These are phyloP conservation scores for Cryphonectria japonica DNA, from an alignment of 2,329 filamentous ascomycete species.

Conservation along the genomic window DNA sequence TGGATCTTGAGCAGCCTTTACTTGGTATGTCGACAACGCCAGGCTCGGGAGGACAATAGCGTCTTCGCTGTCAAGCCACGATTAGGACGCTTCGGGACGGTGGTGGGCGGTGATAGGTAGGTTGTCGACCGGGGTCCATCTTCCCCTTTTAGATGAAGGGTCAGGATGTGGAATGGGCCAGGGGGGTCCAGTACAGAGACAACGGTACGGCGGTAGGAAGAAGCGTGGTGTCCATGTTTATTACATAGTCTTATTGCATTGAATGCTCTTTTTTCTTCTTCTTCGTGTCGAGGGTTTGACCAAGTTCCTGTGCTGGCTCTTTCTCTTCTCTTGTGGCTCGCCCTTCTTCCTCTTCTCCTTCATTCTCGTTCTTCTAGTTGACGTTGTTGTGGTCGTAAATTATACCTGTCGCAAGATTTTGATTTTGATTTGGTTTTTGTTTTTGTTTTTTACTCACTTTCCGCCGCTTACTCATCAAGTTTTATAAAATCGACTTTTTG, in stretches of 20 bases:
- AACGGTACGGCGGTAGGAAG: background rate
- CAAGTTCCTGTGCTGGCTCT: background rate
- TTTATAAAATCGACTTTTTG: background rate
- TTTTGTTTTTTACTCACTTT: background rate
- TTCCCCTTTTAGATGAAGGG: conserved; percentile 7
- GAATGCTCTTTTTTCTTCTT: background rate
- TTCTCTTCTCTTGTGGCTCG: background rate
- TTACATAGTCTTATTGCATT: background rate
- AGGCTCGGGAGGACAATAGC: background rate
- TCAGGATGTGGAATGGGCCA: background rate
- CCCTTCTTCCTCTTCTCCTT: background rate
- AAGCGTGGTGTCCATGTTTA: background rate
- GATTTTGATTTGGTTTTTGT: no score
- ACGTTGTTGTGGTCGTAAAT: background rate
- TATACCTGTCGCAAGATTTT: background rate
- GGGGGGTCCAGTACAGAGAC: background rate
- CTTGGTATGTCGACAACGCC: background rate
- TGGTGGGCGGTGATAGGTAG: conserved; percentile 1
- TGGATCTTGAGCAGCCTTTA: no score
- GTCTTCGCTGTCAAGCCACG: conserved; percentile 9
- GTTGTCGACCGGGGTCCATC: background rate
- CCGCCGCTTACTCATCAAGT: no score
- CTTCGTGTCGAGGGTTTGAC: background rate
- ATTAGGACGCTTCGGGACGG: conserved; percentile 1
- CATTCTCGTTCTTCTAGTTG: background rate